Conservation (phyloP, 345 rosid species). For the Eutrema yunnanense region DNA sequence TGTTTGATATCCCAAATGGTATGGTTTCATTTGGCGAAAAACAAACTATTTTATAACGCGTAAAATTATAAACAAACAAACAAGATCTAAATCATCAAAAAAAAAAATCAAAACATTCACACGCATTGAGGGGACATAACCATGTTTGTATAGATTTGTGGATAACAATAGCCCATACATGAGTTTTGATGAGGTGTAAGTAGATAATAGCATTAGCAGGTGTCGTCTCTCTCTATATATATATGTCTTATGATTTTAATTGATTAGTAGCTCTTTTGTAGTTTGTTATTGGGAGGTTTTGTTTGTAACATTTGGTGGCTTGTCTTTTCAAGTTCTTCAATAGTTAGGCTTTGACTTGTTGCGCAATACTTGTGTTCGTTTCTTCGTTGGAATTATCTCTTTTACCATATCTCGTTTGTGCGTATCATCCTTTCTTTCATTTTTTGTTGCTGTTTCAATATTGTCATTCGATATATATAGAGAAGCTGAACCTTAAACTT, state of each 20-base stretch:
- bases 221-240: neutral
- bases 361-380: slow-evolving; percentile 17
- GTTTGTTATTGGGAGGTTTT: slow-evolving; percentile 21
- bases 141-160: slow-evolving; percentile 5
- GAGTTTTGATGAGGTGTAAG: slow-evolving; percentile 19
- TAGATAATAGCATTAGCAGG: neutral
- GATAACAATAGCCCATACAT: slow-evolving; percentile 25
- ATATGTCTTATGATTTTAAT: neutral
- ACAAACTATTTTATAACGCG: neutral
- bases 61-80: neutral
- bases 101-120: neutral
- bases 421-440: neutral
- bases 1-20: neutral
- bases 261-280: slow-evolving; percentile 15
- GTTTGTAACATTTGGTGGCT: slow-evolving; percentile 21
- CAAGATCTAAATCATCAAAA: neutral
- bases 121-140: slow-evolving; percentile 9
- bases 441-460: neutral
- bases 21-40: neutral
- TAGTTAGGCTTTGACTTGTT: slow-evolving; percentile 29
- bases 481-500: neutral
- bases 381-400: slow-evolving; percentile 18
- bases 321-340: slow-evolving; percentile 23
- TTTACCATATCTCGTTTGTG: neutral
- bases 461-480: neutral